phyloP scores from a whole-genome alignment of 2,329 filamentous ascomycete genomes.

The Neonectria faginata region DNA sequence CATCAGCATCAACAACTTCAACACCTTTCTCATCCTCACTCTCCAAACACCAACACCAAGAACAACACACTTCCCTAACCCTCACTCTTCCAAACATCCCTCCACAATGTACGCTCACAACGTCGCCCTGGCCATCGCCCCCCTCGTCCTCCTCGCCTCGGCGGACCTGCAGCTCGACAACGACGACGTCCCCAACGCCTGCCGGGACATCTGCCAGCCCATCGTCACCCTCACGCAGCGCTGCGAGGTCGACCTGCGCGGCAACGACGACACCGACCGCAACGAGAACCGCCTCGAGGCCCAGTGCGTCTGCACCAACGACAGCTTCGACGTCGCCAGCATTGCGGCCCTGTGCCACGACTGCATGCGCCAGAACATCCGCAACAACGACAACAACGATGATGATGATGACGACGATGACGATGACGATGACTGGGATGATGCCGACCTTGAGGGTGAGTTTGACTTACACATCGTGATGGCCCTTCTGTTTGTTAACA shows the following conservation, averaged over 20 bases:
- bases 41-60: not conserved
- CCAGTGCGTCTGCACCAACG: conserved; percentile 57
- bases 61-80: not conserved
- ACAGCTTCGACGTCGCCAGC: conserved; percentile 53
- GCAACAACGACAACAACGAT: conserved; percentile 34
- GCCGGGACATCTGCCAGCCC: conserved; percentile 53
- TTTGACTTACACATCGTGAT: not conserved
- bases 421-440: conserved; percentile 30
- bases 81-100: not conserved
- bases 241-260: conserved; percentile 51
- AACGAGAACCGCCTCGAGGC: conserved; percentile 52
- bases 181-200: conserved; percentile 51
- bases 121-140: conserved; percentile 46
- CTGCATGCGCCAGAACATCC: conserved; percentile 52
- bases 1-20: conserved; percentile 4
- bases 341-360: conserved; percentile 53
- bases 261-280: conserved; percentile 46
- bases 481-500: conserved; percentile 1
- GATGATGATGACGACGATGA: conserved; percentile 35
- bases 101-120: conserved; percentile 44
- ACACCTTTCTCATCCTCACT: too few relatives aligned
- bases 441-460: conserved; percentile 41
- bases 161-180: conserved; percentile 51
- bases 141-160: conserved; percentile 45
- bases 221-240: conserved; percentile 50